Conservation (phyloP, 83 land plant species). For the Picea abies region DNA sequence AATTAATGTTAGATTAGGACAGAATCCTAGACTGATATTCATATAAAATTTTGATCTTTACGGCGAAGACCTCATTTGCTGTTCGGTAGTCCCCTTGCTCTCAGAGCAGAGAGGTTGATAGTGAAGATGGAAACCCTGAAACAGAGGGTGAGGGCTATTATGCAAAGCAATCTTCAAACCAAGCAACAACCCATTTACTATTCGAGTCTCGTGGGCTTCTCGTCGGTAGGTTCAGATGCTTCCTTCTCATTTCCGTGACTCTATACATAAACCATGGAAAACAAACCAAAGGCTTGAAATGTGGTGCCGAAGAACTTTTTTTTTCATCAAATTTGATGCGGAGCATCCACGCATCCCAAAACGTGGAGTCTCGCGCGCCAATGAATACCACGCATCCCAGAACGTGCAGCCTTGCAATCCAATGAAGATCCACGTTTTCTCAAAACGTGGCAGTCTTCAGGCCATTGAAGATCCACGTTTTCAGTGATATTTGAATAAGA, state of each 20-base stretch:
- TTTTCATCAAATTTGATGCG: background rate
- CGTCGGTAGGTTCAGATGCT: constrained; percentile 54
- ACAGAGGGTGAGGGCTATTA: background rate
- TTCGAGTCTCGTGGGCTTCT: constrained; percentile 43
- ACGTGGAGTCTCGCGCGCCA: no score
- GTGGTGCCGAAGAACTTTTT: background rate
- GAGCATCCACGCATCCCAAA: no score
- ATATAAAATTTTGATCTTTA: background rate
- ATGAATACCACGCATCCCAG: no score
- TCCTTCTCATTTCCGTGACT: constrained; percentile 59
- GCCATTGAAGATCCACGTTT: no score
- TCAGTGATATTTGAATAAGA: no score
- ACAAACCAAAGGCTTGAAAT: constrained; percentile 17
- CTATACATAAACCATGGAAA: constrained; percentile 55
- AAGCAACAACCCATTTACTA: background rate
- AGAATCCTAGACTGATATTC: background rate
- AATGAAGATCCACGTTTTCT: no score
- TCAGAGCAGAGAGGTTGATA: background rate
- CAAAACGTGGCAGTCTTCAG: no score
- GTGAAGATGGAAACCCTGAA: background rate
- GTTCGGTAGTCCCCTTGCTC: background rate
- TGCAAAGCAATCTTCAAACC: background rate
- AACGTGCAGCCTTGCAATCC: no score
- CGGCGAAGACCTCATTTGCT: background rate
- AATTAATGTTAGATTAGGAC: background rate